Evolutionary conservation across 108 stramenopile species (phyloP).

Genomic region (Poteriospumella lacustris): DNA sequence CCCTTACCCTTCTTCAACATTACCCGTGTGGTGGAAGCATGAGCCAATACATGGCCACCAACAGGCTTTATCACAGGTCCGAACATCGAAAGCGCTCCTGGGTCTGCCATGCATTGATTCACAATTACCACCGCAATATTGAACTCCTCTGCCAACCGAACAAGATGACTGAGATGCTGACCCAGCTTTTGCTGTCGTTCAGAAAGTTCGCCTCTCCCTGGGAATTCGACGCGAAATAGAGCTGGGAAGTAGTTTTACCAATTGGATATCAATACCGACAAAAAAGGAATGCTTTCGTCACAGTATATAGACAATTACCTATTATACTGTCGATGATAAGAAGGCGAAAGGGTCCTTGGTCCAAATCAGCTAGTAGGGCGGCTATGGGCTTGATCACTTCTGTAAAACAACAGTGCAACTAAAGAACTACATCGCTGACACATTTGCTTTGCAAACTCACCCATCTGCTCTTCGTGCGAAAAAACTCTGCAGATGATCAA

Average conservation of each 20-base stretch:
- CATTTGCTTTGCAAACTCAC: neutral
- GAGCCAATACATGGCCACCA: conserved; percentile 58
- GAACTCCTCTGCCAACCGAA: conserved; percentile 47
- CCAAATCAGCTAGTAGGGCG: conserved; percentile 10
- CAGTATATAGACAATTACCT: conserved; percentile 31
- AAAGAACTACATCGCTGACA: neutral
- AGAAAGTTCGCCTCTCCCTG: conserved; percentile 43
- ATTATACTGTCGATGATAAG: conserved; percentile 60
- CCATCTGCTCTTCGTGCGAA: conserved; percentile 42
- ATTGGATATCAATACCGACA: neutral
- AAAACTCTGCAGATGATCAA: conserved; percentile 33
- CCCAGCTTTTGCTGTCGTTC: conserved; percentile 60
- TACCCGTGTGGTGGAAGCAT: conserved; percentile 55
- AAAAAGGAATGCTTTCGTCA: conserved; percentile 37
- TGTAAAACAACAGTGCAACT: neutral
- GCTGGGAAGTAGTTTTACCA: too few species aligned
- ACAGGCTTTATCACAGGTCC: conserved; percentile 50
- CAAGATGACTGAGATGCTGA: conserved; percentile 9
- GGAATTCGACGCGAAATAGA: conserved; percentile 24
- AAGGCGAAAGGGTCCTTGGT: conserved; percentile 46
- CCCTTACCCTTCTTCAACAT: conserved; percentile 59
- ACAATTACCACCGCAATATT: conserved; percentile 54
- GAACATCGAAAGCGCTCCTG: conserved; percentile 45
- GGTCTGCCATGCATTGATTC: conserved; percentile 58
- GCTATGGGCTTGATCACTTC: conserved; percentile 15